phyloP scores from a whole-genome alignment of 176 grass and related monocot genomes.

The Themeda triandra region DNA sequence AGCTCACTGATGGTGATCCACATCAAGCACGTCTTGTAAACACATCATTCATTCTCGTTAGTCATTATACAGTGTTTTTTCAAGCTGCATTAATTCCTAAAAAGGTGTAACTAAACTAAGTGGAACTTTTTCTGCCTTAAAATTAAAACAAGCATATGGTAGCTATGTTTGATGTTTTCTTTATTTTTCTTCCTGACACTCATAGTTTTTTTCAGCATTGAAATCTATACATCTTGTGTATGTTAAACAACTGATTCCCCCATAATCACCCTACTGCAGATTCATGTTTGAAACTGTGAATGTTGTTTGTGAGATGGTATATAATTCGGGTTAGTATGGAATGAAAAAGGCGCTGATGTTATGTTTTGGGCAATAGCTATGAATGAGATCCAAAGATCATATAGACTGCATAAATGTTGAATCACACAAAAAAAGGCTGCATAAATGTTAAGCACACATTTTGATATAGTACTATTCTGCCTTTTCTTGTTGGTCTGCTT shows the following conservation, averaged over 20 bases:
- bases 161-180: not conserved
- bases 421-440: too few species aligned
- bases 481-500: too few species aligned
- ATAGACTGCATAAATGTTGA: too few species aligned
- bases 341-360: not conserved
- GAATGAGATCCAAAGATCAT: too few species aligned
- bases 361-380: not conserved
- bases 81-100: too few species aligned
- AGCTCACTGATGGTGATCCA: slow-evolving; percentile 37
- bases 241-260: not conserved
- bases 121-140: not conserved
- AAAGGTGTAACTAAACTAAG: not conserved
- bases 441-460: too few species aligned
- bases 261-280: not conserved
- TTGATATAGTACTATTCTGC: too few species aligned
- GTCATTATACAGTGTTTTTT: too few species aligned
- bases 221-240: not conserved
- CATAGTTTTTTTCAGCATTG: not conserved
- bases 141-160: not conserved
- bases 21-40: slow-evolving; percentile 36
- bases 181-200: too few species aligned
- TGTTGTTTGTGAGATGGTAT: not conserved
- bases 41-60: not conserved
- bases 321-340: not conserved
- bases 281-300: not conserved